Percentiles rank a stretch among this genome's conserved stretches.
Evolutionary conservation across 163 green algal species (phyloP).

Genomic region (Chlamydomonas reinhardtii): DNA sequence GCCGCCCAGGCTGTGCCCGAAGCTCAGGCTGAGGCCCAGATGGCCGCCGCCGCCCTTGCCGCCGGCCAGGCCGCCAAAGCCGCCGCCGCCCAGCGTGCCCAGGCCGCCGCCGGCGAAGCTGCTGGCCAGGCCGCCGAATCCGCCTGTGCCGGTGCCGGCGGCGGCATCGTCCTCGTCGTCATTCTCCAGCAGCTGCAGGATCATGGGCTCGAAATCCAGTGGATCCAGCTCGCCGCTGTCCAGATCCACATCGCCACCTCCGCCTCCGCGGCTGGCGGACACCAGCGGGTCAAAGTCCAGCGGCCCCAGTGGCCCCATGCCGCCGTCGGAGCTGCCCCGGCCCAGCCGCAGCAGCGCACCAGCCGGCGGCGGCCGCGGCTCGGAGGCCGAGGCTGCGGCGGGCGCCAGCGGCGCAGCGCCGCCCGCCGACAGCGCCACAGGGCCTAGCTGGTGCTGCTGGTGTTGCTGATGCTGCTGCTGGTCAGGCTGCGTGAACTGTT

Average conservation of each 20-base stretch:
- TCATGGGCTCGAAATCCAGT: conserved; percentile 45
- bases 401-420: too few species aligned
- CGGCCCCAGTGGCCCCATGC: background rate
- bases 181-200: conserved; percentile 44
- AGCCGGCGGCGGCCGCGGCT: too few species aligned
- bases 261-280: background rate
- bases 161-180: background rate
- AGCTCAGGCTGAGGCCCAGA: too few species aligned
- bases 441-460: background rate
- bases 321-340: conserved; percentile 17
- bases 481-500: background rate
- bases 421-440: background rate
- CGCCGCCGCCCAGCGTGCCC: too few species aligned
- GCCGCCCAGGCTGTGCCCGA: too few species aligned
- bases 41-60: too few species aligned
- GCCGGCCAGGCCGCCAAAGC: too few species aligned
- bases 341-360: conserved; percentile 19
- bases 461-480: background rate
- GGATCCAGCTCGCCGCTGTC: background rate
- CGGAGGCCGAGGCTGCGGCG: too few species aligned
- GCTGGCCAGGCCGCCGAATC: too few species aligned
- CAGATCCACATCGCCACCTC: background rate
- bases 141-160: too few species aligned
- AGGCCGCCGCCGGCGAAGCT: too few species aligned
- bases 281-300: too few species aligned